phyloP scores from a whole-genome alignment of 2,329 filamentous ascomycete species.

The Leptographium galeiforme region DNA sequence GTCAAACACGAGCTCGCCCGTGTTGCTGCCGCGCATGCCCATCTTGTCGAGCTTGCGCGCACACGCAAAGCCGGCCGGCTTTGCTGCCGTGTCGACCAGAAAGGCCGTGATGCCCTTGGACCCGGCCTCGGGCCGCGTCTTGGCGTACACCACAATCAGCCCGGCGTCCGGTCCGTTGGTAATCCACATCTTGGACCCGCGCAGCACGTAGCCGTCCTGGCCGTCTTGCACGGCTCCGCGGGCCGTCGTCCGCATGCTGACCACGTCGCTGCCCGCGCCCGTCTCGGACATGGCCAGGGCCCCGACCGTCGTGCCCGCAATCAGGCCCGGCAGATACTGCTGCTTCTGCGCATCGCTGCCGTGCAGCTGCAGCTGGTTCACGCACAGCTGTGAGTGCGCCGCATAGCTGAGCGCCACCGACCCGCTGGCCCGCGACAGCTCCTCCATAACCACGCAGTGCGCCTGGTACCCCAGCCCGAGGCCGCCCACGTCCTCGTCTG shows the following conservation, averaged over 20 bases:
- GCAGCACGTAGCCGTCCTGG: conserved; percentile 53
- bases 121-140: conserved; percentile 67
- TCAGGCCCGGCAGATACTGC: conserved; percentile 65
- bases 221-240: neutral
- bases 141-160: conserved; percentile 89
- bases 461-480: conserved; percentile 91
- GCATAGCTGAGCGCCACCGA: conserved; percentile 86
- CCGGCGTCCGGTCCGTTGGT: conserved; percentile 96
- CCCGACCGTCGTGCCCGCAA: conserved; percentile 69
- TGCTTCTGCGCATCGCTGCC: conserved; percentile 66
- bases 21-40: conserved; percentile 95
- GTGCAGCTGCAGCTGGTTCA: conserved; percentile 92
- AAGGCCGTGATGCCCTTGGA: conserved; percentile 94
- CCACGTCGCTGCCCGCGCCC: conserved; percentile 81
- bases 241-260: conserved; percentile 74
- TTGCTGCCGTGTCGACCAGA: conserved; percentile 50
- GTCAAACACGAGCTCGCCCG: conserved; percentile 85
- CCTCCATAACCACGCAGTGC: conserved; percentile 90
- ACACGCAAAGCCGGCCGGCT: conserved; percentile 63
- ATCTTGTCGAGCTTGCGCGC: conserved; percentile 92
- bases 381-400: conserved; percentile 88
- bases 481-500: conserved; percentile 82
- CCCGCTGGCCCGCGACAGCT: conserved; percentile 74
- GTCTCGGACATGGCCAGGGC: conserved; percentile 93
- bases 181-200: conserved; percentile 98